phyloP scores from a whole-genome alignment of 306 rosid genomes.

The Datisca glomerata region DNA sequence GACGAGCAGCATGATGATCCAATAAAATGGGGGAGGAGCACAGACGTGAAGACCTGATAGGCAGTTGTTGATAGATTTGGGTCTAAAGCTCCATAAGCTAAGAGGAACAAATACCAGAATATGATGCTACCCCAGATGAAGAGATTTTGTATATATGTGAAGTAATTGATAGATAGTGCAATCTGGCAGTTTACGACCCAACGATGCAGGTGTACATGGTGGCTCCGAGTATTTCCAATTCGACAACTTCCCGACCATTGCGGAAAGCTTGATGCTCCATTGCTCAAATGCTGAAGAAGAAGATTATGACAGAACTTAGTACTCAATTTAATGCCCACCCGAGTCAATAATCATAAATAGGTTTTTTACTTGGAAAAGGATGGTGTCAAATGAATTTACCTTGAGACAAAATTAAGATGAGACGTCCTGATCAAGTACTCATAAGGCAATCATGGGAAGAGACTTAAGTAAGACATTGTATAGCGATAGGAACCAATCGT shows the following conservation, averaged over 20 bases:
- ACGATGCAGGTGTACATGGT: constrained; percentile 74
- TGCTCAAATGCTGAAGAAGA: constrained; percentile 50
- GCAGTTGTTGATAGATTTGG: constrained; percentile 65
- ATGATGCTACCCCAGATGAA: constrained; percentile 77
- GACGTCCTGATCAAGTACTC: constrained; percentile 86
- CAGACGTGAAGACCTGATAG: constrained; percentile 64
- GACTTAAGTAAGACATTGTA: constrained; percentile 84
- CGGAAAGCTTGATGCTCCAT: constrained; percentile 67
- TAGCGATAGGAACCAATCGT: constrained; percentile 73
- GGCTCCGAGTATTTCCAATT: constrained; percentile 48
- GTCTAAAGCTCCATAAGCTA: constrained; percentile 64
- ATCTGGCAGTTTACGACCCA: constrained; percentile 90
- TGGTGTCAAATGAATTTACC: constrained; percentile 45
- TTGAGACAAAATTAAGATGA: constrained; percentile 54
- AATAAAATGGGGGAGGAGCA: constrained; percentile 61
- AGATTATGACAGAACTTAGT: constrained; percentile 35
- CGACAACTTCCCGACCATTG: constrained; percentile 51
- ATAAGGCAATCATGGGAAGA: constrained; percentile 82
- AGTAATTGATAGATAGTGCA: constrained; percentile 70
- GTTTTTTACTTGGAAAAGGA: too few species aligned
- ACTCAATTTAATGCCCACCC: constrained; percentile 63
- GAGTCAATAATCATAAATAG: too few species aligned
- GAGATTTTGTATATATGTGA: constrained; percentile 65
- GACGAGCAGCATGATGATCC: constrained; percentile 57
- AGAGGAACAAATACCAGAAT: constrained; percentile 66